Percentiles rank a stretch among this genome's conserved stretches.
Evolutionary conservation across 2,329 filamentous ascomycete species (phyloP).

Genomic region (Clonostachys chloroleuca): DNA sequence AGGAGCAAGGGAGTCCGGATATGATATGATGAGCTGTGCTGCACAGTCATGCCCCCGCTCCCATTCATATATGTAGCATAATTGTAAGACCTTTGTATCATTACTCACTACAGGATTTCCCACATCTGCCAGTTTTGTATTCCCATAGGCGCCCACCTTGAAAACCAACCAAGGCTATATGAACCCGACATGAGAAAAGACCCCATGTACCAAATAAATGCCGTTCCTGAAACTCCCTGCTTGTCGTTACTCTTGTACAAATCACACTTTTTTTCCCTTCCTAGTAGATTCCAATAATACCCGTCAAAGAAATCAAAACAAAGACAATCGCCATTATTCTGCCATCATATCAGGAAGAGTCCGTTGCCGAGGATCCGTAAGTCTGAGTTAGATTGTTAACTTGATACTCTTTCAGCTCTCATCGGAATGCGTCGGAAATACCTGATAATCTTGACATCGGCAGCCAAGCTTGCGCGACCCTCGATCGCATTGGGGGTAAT

Average conservation of each 20-base stretch:
- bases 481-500: slow-evolving; percentile 90
- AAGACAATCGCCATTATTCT: too few relatives aligned
- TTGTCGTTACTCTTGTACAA: too few relatives aligned
- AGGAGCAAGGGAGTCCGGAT: slow-evolving; percentile 85
- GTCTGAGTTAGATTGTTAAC: slow-evolving; percentile 22
- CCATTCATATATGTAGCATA: slow-evolving; percentile 1
- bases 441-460: slow-evolving; percentile 77
- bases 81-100: not conserved
- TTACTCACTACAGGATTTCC: too few relatives aligned
- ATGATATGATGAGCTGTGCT: slow-evolving; percentile 30
- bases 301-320: too few relatives aligned
- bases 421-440: slow-evolving; percentile 17
- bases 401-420: not conserved
- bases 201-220: too few relatives aligned
- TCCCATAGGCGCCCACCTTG: too few relatives aligned
- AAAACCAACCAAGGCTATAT: not conserved
- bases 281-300: too few relatives aligned
- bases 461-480: slow-evolving; percentile 48
- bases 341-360: slow-evolving; percentile 19
- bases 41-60: not conserved
- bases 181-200: not conserved
- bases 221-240: too few relatives aligned
- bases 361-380: slow-evolving; percentile 56
- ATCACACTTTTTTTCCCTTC: too few relatives aligned
- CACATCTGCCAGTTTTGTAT: too few relatives aligned